Evolutionary conservation across 1,139 yeast species (phyloP).

Genomic region (Taiozyma sp.): DNA sequence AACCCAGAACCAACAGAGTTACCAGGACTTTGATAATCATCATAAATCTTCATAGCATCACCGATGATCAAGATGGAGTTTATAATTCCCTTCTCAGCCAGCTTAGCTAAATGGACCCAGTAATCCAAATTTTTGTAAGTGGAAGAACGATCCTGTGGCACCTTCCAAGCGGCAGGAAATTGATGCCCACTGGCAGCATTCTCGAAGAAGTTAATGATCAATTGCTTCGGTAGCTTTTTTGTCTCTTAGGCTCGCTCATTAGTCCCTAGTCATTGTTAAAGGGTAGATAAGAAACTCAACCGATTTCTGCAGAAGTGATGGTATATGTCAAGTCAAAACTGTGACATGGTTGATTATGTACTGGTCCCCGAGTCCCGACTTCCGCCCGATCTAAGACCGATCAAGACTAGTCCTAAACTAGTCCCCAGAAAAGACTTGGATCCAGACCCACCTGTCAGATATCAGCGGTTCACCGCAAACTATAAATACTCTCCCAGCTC

Average conservation of each 20-base stretch:
- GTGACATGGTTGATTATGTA: neutral
- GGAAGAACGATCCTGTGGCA: constrained; percentile 13
- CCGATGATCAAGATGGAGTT: constrained; percentile 12
- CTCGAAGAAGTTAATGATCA: constrained; percentile 33
- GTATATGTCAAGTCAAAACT: neutral
- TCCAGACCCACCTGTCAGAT: neutral
- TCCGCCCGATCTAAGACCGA: neutral
- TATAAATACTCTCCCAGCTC: neutral
- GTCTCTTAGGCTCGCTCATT: constrained; percentile 2
- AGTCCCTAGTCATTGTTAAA: neutral
- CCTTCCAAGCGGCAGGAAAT: constrained; percentile 35
- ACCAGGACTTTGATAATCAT: constrained; percentile 34
- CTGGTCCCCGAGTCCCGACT: neutral
- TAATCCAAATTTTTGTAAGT: constrained; percentile 31
- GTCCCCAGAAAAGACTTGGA: no score
- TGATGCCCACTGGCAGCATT: constrained; percentile 34
- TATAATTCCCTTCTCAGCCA: constrained; percentile 8
- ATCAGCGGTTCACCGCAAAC: neutral
- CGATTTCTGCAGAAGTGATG: neutral
- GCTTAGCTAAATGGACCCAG: constrained; percentile 38
- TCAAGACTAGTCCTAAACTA: neutral
- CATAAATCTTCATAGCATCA: constrained; percentile 40
- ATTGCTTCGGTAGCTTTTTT: constrained; percentile 11
- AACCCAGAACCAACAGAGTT: constrained; percentile 33
- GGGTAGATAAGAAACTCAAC: neutral